phyloP scores from a whole-genome alignment of 1,139 yeast genomes.

The Debaryomyces robertsiae region DNA sequence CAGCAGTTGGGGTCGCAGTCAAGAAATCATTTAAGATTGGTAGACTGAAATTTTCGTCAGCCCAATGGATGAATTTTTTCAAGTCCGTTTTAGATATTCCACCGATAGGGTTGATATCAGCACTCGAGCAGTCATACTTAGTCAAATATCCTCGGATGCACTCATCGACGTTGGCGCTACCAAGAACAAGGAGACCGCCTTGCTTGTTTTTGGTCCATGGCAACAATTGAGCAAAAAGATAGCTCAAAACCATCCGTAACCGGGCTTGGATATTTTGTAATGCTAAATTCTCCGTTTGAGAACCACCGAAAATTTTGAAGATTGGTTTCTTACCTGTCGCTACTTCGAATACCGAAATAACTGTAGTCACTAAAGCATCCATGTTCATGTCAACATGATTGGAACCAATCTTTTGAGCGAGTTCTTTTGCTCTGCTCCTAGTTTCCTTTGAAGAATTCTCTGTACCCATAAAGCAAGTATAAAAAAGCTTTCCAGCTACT shows the following conservation, averaged over 20 bases:
- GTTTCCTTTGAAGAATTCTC: constrained; percentile 89
- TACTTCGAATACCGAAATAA: constrained; percentile 74
- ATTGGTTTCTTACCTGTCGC: constrained; percentile 90
- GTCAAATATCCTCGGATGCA: constrained; percentile 93
- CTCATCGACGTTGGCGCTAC: constrained; percentile 98
- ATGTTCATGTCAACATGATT: constrained; percentile 90
- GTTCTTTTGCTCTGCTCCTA: constrained; percentile 74
- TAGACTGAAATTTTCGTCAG: constrained; percentile 64
- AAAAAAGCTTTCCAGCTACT: constrained; percentile 73
- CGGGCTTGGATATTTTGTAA: constrained; percentile 96
- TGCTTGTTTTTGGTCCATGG: constrained; percentile 87
- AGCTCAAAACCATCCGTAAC: constrained; percentile 89
- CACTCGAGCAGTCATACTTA: constrained; percentile 94
- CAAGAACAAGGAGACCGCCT: constrained; percentile 85
- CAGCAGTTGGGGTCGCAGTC: constrained; percentile 96
- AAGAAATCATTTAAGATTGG: constrained; percentile 80
- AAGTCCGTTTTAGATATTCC: constrained; percentile 94
- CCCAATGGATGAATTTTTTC: constrained; percentile 82
- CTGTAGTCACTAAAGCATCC: constrained; percentile 79
- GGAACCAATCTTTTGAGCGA: constrained; percentile 78
- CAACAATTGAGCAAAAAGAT: constrained; percentile 86
- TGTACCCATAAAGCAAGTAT: constrained; percentile 95
- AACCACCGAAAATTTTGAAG: constrained; percentile 91
- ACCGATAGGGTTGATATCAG: constrained; percentile 97
- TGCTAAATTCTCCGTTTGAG: constrained; percentile 87